Base-by-base conservation (phyloP, 352 stramenopile species). In the Aphanomyces euteiches region DNA sequence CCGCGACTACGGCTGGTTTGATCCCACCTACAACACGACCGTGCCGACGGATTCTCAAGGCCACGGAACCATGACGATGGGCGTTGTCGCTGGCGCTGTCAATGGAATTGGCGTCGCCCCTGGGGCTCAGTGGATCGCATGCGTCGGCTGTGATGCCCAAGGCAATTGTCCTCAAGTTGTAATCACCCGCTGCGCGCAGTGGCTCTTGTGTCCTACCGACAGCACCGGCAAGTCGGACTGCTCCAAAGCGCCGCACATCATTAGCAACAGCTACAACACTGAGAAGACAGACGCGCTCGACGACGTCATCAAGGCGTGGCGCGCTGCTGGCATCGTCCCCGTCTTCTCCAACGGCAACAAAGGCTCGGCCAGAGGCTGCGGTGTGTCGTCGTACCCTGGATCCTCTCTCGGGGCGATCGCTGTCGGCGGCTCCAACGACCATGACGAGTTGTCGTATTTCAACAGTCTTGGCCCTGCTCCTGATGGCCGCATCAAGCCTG, bases 251-350 rank as follows among this genome's bases (percentile, higher is more conserved):
- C 81, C 80, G 3, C 54, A 78, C 34, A 75, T 89, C 4, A 74
- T 90, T 4, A 90, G 80, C 81, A 90, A 89, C 65, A 88, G 80
- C 65, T 90, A 82, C 81, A 81, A 79, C 40, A 80, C 75, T 38
- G 79, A 77, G 0, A 79, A 87, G 48, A 77, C 78, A 0, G 47
- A 84, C 5, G 53, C 4, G 58, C 74, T 76, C 3, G 80, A 68
- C 7, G 59, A 73, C 21, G 78, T 82, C 5, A 79, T 89, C 17
- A 74, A 75, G 7, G 73, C 74, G 8, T 87, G 80, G 77, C 72
- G 77, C 56, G 64, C 74, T 1, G 78, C 75, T 2, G 79, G 81
- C 1, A 90, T 89, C 50, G 88, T 89, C 60, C 83, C 81, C 1
- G 73, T 90, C 50, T 75, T 87, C 21, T 78, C 83, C 1, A 79